Evolutionary conservation across 768 basidiomycete species (phyloP), one percentile per base, ranked within the genome.

Genomic region (Floccularia luteovirens): DNA sequence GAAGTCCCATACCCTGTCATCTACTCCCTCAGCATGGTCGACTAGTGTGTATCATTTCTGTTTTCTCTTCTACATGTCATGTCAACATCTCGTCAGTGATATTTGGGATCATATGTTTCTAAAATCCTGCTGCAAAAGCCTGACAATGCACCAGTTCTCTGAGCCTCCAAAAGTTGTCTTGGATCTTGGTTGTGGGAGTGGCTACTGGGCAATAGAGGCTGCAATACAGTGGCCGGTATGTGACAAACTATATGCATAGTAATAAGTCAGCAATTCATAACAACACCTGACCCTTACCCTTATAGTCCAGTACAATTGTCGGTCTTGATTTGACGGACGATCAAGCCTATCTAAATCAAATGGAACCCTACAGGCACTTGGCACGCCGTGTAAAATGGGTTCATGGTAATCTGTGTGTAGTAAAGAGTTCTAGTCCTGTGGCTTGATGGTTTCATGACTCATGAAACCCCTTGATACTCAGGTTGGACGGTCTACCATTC

Each of bases 101-200:
- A 75, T 74, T 33, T 87, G 83, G 82, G 75, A 84, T 50, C 69
- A 74, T 42, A 71, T 82, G 69, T 81, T 83, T 56, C 58, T 80
- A 47, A 60, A 60, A 24, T 67, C 54, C 39, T 77, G 64, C 46
- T 73, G 53, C 44, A 34, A 34, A 36, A 61, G 69, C 14, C 50
- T 81, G 23, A 77, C 83, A 0, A 64, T 77, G 43, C 69, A 77
- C 48, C 60, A 67, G 31, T 79, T 80, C 37, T 60, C 66, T 5
- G 51, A 49, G 0, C 70, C 75, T 2, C 86, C 83, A 0, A 17
- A 52, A 1, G 55, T 60, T 2, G 63, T 84, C 0, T 71, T 89
- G 8, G 82, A 86, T 50, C 58, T 89, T 6, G 86, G 83, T 0
- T 85, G 82, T 51, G 83, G 85, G 4, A 70, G 64, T 32, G 85